Conservation (phyloP, 345 rosid genomes). For the Physaria fendleri region DNA sequence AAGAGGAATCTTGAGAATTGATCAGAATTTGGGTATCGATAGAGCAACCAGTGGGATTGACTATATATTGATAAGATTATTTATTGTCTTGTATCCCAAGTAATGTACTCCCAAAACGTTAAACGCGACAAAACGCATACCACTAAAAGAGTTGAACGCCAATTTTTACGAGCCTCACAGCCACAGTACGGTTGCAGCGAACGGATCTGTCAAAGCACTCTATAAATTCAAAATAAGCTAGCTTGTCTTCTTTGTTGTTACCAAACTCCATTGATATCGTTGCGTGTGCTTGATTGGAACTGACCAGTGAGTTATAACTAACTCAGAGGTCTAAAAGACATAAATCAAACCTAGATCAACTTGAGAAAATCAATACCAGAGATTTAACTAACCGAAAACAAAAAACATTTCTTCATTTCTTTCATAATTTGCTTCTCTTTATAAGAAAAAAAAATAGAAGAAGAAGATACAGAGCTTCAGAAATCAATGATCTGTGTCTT, state of each 20-base stretch:
- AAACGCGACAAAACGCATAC: conserved; percentile 35
- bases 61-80: no score
- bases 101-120: background rate
- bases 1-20: conserved; percentile 55
- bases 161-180: conserved; percentile 66
- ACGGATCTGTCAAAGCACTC: conserved; percentile 53
- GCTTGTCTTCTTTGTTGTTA: conserved; percentile 42
- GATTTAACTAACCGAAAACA: background rate
- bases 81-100: background rate
- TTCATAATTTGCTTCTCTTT: background rate
- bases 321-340: background rate
- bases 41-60: conserved; percentile 37
- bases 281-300: conserved; percentile 39
- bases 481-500: background rate
- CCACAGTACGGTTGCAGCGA: conserved; percentile 59
- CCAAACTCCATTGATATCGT: conserved; percentile 57
- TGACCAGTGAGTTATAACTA: background rate
- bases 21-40: conserved; percentile 50
- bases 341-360: background rate
- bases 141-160: conserved; percentile 68
- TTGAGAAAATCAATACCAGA: background rate
- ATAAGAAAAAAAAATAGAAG: conserved; percentile 12
- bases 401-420: background rate
- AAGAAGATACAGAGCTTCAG: conserved; percentile 4
- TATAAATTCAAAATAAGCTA: conserved; percentile 75